phyloP scores from a whole-genome alignment of 2,329 filamentous ascomycete genomes.

The Meredithiella fracta region DNA sequence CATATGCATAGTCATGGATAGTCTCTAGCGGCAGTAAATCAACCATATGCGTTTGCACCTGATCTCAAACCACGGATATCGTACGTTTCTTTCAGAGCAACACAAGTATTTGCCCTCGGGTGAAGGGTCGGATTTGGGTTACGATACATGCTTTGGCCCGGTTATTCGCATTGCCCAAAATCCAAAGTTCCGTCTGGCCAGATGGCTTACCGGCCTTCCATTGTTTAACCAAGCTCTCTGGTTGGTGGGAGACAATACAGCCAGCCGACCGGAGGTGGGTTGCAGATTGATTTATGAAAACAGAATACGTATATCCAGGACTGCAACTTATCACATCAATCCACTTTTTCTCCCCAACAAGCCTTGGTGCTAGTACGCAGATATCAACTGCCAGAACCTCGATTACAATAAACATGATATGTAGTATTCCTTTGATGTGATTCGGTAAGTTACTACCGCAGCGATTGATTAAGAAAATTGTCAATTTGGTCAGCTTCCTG shows the following conservation, averaged over 20 bases:
- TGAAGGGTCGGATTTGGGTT: not conserved
- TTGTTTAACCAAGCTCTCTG: not conserved
- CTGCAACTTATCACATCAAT: not conserved
- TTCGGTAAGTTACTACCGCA: too few relatives aligned
- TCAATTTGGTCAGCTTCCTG: too few relatives aligned
- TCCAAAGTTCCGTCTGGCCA: not conserved
- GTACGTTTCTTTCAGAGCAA: not conserved
- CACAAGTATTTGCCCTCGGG: not conserved
- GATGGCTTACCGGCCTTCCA: not conserved
- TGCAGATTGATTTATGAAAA: not conserved
- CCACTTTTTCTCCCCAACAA: not conserved
- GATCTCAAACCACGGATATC: not conserved
- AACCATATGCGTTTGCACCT: too few relatives aligned
- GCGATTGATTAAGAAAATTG: too few relatives aligned
- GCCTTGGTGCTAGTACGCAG: too few relatives aligned
- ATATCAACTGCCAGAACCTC: too few relatives aligned
- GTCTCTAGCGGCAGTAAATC: too few relatives aligned
- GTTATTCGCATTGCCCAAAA: not conserved
- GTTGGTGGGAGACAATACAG: not conserved
- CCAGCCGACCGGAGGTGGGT: not conserved
- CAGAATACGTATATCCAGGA: not conserved
- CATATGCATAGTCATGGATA: too few relatives aligned
- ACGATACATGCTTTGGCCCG: not conserved
- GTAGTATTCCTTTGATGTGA: too few relatives aligned
- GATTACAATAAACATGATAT: too few relatives aligned